Conservation (phyloP, 305 asterid genomes). For the Lippia alba region DNA sequence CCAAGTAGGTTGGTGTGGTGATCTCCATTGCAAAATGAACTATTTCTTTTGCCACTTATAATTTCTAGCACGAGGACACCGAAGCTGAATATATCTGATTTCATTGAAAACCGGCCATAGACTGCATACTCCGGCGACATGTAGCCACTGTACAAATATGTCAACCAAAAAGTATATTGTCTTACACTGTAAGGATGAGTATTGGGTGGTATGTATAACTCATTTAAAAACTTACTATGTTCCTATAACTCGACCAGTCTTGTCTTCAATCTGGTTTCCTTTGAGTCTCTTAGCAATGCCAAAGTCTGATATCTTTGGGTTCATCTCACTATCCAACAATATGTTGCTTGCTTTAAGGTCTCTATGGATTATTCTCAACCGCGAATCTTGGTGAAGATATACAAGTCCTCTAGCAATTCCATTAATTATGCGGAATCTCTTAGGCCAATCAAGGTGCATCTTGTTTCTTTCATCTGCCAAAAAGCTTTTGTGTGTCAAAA, state of each 20-base stretch:
- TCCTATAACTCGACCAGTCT: constrained; percentile 49
- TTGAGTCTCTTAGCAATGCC: not conserved
- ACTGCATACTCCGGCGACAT: too few species aligned
- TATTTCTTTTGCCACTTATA: constrained; percentile 35
- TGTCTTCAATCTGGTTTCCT: constrained; percentile 50
- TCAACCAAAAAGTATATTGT: not conserved
- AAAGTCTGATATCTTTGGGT: too few species aligned
- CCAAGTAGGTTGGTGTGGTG: constrained; percentile 41
- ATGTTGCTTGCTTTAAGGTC: too few species aligned
- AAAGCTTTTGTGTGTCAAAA: not conserved
- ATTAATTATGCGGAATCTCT: constrained; percentile 10
- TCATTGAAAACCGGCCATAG: too few species aligned
- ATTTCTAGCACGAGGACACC: too few species aligned
- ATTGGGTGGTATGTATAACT: not conserved
- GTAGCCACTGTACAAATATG: too few species aligned
- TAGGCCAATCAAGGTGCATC: constrained; percentile 19
- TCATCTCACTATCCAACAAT: too few species aligned
- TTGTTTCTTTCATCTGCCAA: constrained; percentile 11
- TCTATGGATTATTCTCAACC: too few species aligned
- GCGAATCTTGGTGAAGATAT: constrained; percentile 8
- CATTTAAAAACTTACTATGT: constrained; percentile 46
- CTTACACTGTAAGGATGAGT: not conserved
- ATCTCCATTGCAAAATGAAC: constrained; percentile 35
- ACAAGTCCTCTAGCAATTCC: constrained; percentile 27
- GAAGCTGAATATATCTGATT: too few species aligned